Base-by-base conservation (phyloP, 78 protist genomes). In the Diacronema lutheri region DNA sequence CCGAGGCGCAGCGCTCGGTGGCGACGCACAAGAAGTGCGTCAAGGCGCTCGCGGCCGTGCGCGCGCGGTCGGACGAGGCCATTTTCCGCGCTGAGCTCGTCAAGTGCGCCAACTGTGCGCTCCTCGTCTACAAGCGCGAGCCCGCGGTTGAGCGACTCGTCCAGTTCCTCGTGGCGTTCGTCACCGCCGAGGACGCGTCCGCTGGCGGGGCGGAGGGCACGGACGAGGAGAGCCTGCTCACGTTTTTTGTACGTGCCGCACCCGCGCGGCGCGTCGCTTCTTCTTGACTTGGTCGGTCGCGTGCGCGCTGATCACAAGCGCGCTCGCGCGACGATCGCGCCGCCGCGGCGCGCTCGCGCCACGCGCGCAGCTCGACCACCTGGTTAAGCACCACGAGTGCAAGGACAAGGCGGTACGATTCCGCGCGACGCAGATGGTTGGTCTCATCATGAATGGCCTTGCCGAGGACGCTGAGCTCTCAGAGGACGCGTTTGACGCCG, bases 321-420 rank as follows among this genome's bases (percentile, higher is more conserved):
- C n/a, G n/a, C 50, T 7, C 50, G 50, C 50, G 16, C 50, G 50
- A 3, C 50, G 50, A 44, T 7, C 50, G 16, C 16, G 16, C 50
- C 50, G 50, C 50, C 16, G 50, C 50, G 50, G 50, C 50, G 50
- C 50, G 50, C 50, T 3, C 50, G 50, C 50, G 50, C 50, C 7
- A 44, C 7, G n/a, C 50, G 50, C 50, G 50, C 50, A 44, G 50
- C 50, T 44, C 50, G 50, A 44, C 16, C 50, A 44, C 50, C 50
- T 44, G 16, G 50, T 44, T 3, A 7, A 3, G 50, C 50, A 44
- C 50, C 50, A 44, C 50, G 50, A 44, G 50, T 44, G 50, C 50
- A 33, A 64, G 40, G 84, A 86, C 71, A 86, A 86, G 81, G 76
- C 81, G 2, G 90, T 86, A 62, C 79, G 90, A 69, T 78, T 86